Percentiles rank a stretch among this genome's conserved stretches.
phyloP scores from a whole-genome alignment of 257 asterid genomes.

The Misopates orontium region DNA sequence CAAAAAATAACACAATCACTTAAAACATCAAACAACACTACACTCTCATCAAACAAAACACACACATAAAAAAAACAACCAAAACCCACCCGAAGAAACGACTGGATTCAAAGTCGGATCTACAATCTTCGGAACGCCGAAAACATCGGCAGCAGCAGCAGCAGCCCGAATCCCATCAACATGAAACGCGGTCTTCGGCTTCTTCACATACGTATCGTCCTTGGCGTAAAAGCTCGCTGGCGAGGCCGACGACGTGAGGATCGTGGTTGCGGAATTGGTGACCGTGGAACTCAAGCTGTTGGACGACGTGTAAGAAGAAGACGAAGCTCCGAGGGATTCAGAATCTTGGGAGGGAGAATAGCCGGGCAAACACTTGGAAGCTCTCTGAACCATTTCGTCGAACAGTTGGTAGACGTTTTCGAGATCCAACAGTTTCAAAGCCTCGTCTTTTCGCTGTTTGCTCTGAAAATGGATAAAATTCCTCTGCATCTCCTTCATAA shows the following conservation, averaged over 20 bases:
- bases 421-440: conserved; percentile 72
- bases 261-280: conserved; percentile 27
- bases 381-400: conserved; percentile 89
- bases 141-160: conserved; percentile 37
- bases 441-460: conserved; percentile 71
- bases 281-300: conserved; percentile 45
- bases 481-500: conserved; percentile 76
- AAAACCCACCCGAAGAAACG: conserved; percentile 46
- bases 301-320: conserved; percentile 42
- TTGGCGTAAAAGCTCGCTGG: conserved; percentile 41
- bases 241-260: conserved; percentile 40
- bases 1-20: conserved; percentile 12
- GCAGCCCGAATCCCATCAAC: conserved; percentile 48
- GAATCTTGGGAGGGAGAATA: conserved; percentile 34
- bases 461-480: conserved; percentile 54
- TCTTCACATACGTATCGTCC: conserved; percentile 73
- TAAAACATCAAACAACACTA: conserved; percentile 20
- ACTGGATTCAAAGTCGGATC: conserved; percentile 64
- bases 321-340: conserved; percentile 34
- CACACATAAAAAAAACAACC: not conserved
- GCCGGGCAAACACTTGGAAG: conserved; percentile 63
- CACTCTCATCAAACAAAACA: too few species aligned
- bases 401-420: conserved; percentile 58
- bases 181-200: conserved; percentile 45
- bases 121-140: conserved; percentile 46